Percentiles rank a stretch among this genome's conserved stretches.
These are phyloP conservation scores for Leccinum barrowsii DNA, from an alignment of 768 basidiomycete genomes.

Conservation along the genomic window DNA sequence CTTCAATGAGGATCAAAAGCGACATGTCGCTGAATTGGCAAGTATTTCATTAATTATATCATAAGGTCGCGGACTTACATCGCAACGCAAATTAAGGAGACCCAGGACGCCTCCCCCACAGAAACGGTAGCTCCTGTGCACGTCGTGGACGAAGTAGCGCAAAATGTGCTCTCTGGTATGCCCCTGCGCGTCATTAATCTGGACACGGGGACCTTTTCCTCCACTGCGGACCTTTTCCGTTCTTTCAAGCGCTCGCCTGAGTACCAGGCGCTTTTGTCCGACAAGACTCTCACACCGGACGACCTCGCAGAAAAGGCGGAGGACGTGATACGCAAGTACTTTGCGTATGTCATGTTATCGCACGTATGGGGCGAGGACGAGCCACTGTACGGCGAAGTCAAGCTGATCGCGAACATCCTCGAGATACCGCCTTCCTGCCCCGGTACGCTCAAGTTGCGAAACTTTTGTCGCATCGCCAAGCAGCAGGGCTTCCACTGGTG, in stretches of 20 bases:
- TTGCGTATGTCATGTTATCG: constrained; percentile 27
- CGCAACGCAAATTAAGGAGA: not conserved
- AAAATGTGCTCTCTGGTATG: constrained; percentile 19
- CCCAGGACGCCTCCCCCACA: not conserved
- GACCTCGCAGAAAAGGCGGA: constrained; percentile 14
- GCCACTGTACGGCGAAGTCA: constrained; percentile 20
- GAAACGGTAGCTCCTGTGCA: constrained; percentile 8
- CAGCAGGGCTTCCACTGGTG: constrained; percentile 19
- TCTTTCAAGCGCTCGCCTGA: constrained; percentile 15
- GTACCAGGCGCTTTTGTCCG: constrained; percentile 11
- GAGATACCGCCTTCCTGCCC: constrained; percentile 16
- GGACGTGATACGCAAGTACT: constrained; percentile 16
- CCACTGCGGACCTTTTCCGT: constrained; percentile 15
- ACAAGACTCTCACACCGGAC: constrained; percentile 3
- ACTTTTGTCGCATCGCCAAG: constrained; percentile 20
- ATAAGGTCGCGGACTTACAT: not conserved
- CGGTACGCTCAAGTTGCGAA: constrained; percentile 20
- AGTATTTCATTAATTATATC: not conserved
- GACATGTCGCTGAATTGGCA: constrained; percentile 1
- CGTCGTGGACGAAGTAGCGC: constrained; percentile 16
- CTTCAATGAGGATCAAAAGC: not conserved
- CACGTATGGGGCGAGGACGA: constrained; percentile 29
- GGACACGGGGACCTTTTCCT: constrained; percentile 18
- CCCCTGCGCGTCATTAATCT: constrained; percentile 24
- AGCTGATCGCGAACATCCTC: constrained; percentile 10